phyloP scores from a whole-genome alignment of 2,329 filamentous ascomycete species.

The Venturia aucupariae region DNA sequence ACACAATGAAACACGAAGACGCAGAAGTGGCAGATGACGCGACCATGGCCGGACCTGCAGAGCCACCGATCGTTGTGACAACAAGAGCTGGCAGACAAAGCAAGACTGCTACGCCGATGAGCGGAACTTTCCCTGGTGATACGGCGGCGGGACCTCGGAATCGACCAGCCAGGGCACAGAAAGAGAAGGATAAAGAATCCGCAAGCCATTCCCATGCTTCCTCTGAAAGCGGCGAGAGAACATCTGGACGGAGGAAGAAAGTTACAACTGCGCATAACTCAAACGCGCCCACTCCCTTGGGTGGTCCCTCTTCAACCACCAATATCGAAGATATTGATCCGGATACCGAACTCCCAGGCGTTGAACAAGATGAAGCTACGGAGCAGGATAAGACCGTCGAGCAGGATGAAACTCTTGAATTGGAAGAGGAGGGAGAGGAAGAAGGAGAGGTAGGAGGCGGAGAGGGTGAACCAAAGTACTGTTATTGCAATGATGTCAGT shows the following conservation, averaged over 20 bases:
- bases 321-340: constrained; percentile 32
- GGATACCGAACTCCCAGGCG: constrained; percentile 37
- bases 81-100: constrained; percentile 34
- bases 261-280: constrained; percentile 12
- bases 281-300: constrained; percentile 13
- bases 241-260: constrained; percentile 27
- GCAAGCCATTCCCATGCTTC: constrained; percentile 27
- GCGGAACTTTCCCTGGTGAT: constrained; percentile 33
- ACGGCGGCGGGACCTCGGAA: constrained; percentile 33
- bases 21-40: constrained; percentile 33
- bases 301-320: not conserved
- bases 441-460: constrained; percentile 28
- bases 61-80: constrained; percentile 15
- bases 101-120: constrained; percentile 40
- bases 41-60: not conserved
- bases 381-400: constrained; percentile 28
- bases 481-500: constrained; percentile 55
- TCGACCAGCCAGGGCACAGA: constrained; percentile 28
- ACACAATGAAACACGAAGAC: constrained; percentile 41
- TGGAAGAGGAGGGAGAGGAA: constrained; percentile 26
- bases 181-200: constrained; percentile 15
- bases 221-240: constrained; percentile 30
- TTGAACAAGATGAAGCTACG: constrained; percentile 55
- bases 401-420: constrained; percentile 25
- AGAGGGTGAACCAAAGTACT: constrained; percentile 51